Evolutionary conservation across 345 rosid genomes (phyloP), one percentile per base, ranked within the genome.

Genomic region (Camelina neglecta): DNA sequence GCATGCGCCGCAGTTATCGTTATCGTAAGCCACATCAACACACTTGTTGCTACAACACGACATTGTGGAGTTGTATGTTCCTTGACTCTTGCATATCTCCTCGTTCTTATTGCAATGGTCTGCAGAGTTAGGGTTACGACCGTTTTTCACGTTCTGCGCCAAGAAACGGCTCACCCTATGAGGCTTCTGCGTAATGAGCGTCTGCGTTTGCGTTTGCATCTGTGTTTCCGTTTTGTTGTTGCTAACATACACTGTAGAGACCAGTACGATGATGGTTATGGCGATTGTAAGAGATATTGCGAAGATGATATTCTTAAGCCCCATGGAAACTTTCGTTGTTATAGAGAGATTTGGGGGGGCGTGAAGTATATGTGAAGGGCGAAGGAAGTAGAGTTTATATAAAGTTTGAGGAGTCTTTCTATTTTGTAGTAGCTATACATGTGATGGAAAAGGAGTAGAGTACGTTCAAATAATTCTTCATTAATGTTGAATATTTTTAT

Each of bases 11-110:
- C 98, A 91, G 67, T 93, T 87, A 48, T 86, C 56, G 7, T 63
- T 24, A 55, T 90, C 91, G 3, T 50, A 31, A 0, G 78, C 33
- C 60, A 90, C 48, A 67, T 88, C 81, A 36, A 83, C 55, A 67
- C 98, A 93, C 65, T 86, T 90, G 85, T 93, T 89, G 80, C 84
- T 83, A 81, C 98, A 93, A 69, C 98, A 93, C 36, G 58, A 57
- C 80, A 76, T 62, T 2, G 82, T 84, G 29, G 81, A 65, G 70
- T 76, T 76, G 58, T 35, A 33, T 12, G 60, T 48, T 8, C 70
- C 71, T 8, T 50, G 62, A 29, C 57, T 11, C 54, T 71, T 2
- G 81, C 96, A 90, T 13, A 64, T 53, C 44, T 82, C 84, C 11
- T 79, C 51, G 67, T 89, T 83, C 51, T 88, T 86, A 54, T 69